phyloP scores from a whole-genome alignment of 208 protist species.

The Wallacemonas collosoma region DNA sequence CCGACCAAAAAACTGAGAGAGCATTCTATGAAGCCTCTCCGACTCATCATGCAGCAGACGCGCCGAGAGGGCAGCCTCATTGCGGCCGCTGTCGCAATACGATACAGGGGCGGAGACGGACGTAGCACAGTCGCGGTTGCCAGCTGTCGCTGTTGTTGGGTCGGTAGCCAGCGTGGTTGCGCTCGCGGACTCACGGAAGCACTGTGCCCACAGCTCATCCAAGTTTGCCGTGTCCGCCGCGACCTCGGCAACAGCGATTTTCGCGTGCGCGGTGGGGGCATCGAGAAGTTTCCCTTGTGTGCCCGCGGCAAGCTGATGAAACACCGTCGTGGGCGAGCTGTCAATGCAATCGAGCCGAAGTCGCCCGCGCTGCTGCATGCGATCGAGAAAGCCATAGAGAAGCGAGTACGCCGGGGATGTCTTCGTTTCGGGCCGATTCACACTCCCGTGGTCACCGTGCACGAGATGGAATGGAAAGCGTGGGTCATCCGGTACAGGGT shows the following conservation, averaged over 20 bases:
- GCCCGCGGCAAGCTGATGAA: not conserved
- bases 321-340: not conserved
- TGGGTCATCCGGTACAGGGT: slow-evolving; percentile 51
- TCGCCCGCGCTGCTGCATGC: slow-evolving; percentile 47
- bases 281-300: not conserved
- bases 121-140: not conserved
- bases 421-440: slow-evolving; percentile 58
- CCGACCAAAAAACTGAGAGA: slow-evolving; percentile 36
- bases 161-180: not conserved
- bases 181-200: not conserved
- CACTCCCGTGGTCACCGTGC: slow-evolving; percentile 52
- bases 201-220: slow-evolving; percentile 3
- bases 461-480: slow-evolving; percentile 62
- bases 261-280: not conserved
- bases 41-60: slow-evolving; percentile 30
- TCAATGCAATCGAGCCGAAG: slow-evolving; percentile 18
- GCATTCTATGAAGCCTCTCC: slow-evolving; percentile 8
- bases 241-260: not conserved
- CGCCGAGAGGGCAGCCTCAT: slow-evolving; percentile 22
- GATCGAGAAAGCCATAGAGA: slow-evolving; percentile 56
- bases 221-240: not conserved
- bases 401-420: slow-evolving; percentile 57
- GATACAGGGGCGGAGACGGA: not conserved
- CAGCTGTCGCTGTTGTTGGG: not conserved
- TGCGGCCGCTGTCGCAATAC: not conserved